Evolutionary conservation across 192 early-diverging fungal genomes (phyloP), one percentile per base, ranked within the genome.

Genomic region (Umbelopsis ramanniana): DNA sequence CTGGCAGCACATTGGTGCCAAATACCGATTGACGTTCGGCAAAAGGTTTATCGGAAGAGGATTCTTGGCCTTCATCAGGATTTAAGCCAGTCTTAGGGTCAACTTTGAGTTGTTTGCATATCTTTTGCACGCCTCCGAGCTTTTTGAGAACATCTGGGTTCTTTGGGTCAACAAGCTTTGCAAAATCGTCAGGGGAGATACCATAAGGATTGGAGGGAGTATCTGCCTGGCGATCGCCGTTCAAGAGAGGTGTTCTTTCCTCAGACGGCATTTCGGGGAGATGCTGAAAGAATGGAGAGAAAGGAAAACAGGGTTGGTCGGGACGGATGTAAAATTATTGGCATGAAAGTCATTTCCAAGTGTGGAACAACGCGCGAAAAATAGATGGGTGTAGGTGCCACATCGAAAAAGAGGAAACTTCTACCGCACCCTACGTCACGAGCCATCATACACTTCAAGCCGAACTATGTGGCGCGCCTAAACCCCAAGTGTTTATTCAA

Each of bases 81-180:
- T 45, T 71, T 33, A 93, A 83, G 24, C 92, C 92, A 15, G 81
- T 68, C 8, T 71, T 74, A 69, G 90, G 86, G 50, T 93, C 86
- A 0, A 92, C 90, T 26, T 77, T 75, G 14, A 93, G 81, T 45
- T 78, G 81, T 74, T 89, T 74, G 76, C 86, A 86, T 43, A 93
- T 82, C 68, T 78, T 72, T 4, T 81, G 75, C 8, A 85, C 68
- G 8, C 91, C 91, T 43, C 92, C 92, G 29, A 89, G 77, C 47
- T 88, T 69, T 12, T 72, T 74, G 12, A 92, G 87, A 37, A 80
- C 76, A 1, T 81, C 82, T 35, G 82, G 81, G 78, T 89, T 82
- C 78, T 90, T 92, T 23, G 89, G 86, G 68, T 93, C 92, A 24
- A 91, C 81, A 68, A 93, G 72, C 6, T 81, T 74, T 4, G 82